phyloP scores from a whole-genome alignment of 2,329 filamentous ascomycete species.

The Cytospora piceicola region DNA sequence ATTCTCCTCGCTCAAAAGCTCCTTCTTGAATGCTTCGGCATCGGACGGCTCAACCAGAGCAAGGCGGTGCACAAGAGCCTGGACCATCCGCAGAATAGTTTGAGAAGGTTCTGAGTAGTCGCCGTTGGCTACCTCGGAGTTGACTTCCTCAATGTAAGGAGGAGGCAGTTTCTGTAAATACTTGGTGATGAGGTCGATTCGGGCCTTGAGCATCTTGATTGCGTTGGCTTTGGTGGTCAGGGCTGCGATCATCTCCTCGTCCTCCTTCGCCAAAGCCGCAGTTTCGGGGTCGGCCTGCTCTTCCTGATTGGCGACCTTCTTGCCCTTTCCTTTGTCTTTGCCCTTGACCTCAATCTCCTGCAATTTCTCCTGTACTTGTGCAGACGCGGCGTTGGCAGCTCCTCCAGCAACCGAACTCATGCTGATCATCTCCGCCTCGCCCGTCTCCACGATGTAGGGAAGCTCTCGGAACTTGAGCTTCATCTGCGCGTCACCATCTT shows the following conservation, averaged over 20 bases:
- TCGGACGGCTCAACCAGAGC: slow-evolving; percentile 79
- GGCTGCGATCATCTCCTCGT: slow-evolving; percentile 64
- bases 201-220: slow-evolving; percentile 86
- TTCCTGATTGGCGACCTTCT: slow-evolving; percentile 46
- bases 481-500: slow-evolving; percentile 61
- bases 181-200: slow-evolving; percentile 71
- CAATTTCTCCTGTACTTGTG: slow-evolving; percentile 47
- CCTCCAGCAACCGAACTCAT: slow-evolving; percentile 91
- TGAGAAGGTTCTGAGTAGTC: slow-evolving; percentile 58
- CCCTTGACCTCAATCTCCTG: slow-evolving; percentile 47
- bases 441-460: slow-evolving; percentile 86
- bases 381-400: slow-evolving; percentile 76
- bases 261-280: slow-evolving; percentile 57
- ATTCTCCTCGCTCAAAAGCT: slow-evolving; percentile 78
- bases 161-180: slow-evolving; percentile 77
- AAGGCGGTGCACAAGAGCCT: slow-evolving; percentile 81
- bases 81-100: slow-evolving; percentile 82
- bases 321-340: slow-evolving; percentile 57
- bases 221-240: slow-evolving; percentile 90
- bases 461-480: slow-evolving; percentile 80
- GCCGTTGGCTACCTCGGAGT: slow-evolving; percentile 46
- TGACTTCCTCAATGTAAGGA: slow-evolving; percentile 27
- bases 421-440: slow-evolving; percentile 96
- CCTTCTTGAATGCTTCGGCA: slow-evolving; percentile 65
- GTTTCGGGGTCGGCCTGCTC: slow-evolving; percentile 44